Base-by-base conservation (phyloP, 1,284 basidiomycete species). In the Mycosarcoma mackinlayi region DNA sequence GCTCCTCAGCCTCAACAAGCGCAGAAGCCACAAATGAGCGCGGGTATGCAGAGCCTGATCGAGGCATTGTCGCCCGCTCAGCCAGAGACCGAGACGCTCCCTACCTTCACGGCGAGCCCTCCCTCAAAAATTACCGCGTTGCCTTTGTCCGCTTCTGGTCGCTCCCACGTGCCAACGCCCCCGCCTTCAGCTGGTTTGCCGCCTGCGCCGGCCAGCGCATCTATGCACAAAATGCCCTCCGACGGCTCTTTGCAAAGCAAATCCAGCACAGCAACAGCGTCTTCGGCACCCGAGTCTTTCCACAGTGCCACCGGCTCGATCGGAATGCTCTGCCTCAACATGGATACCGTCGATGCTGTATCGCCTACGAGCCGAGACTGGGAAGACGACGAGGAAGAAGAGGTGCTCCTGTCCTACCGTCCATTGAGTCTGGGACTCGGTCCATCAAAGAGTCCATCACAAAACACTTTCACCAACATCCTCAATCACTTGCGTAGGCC, bases 371-470 rank as follows among this genome's bases (percentile, higher is more conserved):
- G 13, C 24, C 34, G 48, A 19, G 38, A 27, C 14, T 3, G 14
- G n/a, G 39, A 57, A 3, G 54, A 57, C 10, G 41, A 52, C 16
- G n/a, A 49, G 16, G 41, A 52, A 16, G n/a, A 49, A 14, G 51
- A 54, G 19, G 37, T 23, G 31, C 39, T 30, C 14, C 42, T 41
- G 5, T 19, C 47, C 8, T 73, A 56, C 47, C 65, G 71, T 25
- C 67, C 71, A 3, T 48, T 74, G 39, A 74, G 71, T 37, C 62
- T 74, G 14, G 62, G 71, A 28, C 53, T 74, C 8, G 52, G 54
- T 16, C 60, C 67, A n/a, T 24, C 54, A 3, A 59, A 58, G 18
- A 66, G 71, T 35, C 45, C 55, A 1, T 74, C 71, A 14, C 58
- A 64, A 9, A 41, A 45, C 40, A 70, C 67, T 1, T 71, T 74